phyloP scores from a whole-genome alignment of 2,329 filamentous ascomycete species.

The Cladosporium sp. region DNA sequence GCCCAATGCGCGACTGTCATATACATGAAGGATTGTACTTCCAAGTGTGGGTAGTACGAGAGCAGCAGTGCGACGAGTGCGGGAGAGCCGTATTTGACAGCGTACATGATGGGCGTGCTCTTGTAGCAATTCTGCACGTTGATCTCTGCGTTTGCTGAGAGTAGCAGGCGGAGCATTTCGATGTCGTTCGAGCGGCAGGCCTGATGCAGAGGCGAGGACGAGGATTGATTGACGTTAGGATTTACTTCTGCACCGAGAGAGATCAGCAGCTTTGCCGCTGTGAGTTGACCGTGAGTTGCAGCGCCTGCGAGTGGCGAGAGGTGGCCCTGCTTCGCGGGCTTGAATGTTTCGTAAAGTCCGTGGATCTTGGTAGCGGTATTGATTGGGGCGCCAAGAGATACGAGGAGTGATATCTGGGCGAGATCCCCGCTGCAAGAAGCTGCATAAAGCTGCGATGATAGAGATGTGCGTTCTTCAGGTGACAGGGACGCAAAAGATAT shows the following conservation, averaged over 20 bases:
- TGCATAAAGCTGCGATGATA: constrained; percentile 25
- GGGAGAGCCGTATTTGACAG: constrained; percentile 26
- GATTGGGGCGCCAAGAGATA: constrained; percentile 26
- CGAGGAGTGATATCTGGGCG: constrained; percentile 22
- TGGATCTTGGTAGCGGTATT: constrained; percentile 24
- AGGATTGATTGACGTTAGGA: constrained; percentile 23
- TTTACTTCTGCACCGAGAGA: constrained; percentile 28
- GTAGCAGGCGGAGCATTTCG: constrained; percentile 22
- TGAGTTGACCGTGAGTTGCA: constrained; percentile 25
- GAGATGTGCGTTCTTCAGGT: constrained; percentile 14
- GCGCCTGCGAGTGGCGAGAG: constrained; percentile 32
- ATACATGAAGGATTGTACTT: constrained; percentile 27
- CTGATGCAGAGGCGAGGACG: constrained; percentile 29
- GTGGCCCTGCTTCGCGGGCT: constrained; percentile 29
- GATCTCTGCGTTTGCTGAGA: constrained; percentile 20
- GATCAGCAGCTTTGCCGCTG: constrained; percentile 25
- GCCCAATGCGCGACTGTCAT: constrained; percentile 28
- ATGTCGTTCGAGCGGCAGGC: constrained; percentile 27
- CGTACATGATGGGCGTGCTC: constrained; percentile 32
- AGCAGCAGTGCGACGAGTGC: constrained; percentile 26
- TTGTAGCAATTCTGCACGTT: constrained; percentile 29
- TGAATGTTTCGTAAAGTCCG: constrained; percentile 30
- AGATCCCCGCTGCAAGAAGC: constrained; percentile 30
- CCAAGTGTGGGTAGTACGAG: constrained; percentile 24
- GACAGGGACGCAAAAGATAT: background rate